Conservation (phyloP, 306 rosid genomes). For the Dryas alaskensis region DNA sequence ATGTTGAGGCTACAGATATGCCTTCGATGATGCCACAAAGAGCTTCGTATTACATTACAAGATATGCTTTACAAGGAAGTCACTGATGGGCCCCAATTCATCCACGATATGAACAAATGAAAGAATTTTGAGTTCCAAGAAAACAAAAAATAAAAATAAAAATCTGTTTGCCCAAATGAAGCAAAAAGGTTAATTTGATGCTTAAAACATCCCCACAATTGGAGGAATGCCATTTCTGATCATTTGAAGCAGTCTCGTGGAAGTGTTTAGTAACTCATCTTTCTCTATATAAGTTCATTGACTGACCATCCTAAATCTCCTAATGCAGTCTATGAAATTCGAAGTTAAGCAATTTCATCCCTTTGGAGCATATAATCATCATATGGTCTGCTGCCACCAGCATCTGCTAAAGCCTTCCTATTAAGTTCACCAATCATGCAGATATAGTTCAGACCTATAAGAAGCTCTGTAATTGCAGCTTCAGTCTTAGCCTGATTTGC, state of each 20-base stretch:
- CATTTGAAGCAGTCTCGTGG: neutral
- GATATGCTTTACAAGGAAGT: conserved; percentile 8
- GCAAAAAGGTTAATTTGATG: neutral
- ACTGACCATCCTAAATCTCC: conserved; percentile 2
- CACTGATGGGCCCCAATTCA: neutral
- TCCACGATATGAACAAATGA: conserved; percentile 10
- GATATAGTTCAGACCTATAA: conserved; percentile 67
- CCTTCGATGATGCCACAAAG: neutral
- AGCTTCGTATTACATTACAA: conserved; percentile 6
- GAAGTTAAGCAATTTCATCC: conserved; percentile 15
- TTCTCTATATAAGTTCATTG: neutral
- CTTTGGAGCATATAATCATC: conserved; percentile 22
- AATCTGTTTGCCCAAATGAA: neutral
- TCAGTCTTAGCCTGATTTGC: conserved; percentile 68
- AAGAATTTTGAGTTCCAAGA: neutral
- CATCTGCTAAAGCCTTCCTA: conserved; percentile 25
- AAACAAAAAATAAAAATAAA: neutral
- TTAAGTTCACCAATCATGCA: conserved; percentile 33
- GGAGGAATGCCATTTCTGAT: conserved; percentile 1
- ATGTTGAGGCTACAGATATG: neutral
- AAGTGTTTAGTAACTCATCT: neutral
- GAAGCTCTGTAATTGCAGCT: conserved; percentile 70
- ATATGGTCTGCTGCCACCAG: conserved; percentile 16
- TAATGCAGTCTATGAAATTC: neutral
- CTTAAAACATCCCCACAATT: neutral